phyloP scores from a whole-genome alignment of 1,284 basidiomycete species.

The Cutaneotrichosporon sp. region DNA sequence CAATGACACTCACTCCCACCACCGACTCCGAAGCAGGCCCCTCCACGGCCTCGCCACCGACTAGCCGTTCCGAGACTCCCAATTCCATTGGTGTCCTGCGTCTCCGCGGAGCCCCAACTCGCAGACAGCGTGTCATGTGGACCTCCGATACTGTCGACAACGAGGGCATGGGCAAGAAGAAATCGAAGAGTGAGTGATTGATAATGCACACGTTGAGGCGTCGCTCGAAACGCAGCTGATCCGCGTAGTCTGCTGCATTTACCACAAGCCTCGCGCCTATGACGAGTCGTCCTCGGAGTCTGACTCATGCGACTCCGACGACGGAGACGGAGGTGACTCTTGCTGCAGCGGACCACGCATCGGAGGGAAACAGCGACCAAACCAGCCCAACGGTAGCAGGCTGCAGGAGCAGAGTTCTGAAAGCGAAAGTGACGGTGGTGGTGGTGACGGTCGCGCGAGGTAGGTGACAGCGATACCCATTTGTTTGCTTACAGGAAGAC shows the following conservation, averaged over 20 bases:
- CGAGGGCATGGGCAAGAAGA: conserved; percentile 51
- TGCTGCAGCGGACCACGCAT: background rate
- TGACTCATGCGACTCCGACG: conserved; percentile 31
- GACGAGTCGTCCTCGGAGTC: conserved; percentile 51
- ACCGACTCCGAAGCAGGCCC: conserved; percentile 16
- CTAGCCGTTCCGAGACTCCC: conserved; percentile 12
- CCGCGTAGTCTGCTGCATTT: conserved; percentile 52
- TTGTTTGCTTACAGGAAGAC: background rate
- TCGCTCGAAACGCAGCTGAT: background rate
- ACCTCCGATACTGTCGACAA: conserved; percentile 50
- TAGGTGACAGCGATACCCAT: background rate
- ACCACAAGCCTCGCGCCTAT: conserved; percentile 50
- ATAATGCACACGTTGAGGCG: too few relatives aligned
- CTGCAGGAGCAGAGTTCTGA: conserved; percentile 14
- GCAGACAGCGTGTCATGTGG: conserved; percentile 46
- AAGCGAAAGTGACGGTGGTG: conserved; percentile 17
- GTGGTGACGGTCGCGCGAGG: conserved; percentile 16
- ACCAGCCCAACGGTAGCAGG: background rate
- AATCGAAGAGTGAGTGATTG: conserved; percentile 50
- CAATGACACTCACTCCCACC: conserved; percentile 23
- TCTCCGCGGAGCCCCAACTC: conserved; percentile 41
- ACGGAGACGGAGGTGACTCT: conserved; percentile 11
- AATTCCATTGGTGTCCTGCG: conserved; percentile 35
- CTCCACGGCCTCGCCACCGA: conserved; percentile 4
- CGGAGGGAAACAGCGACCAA: background rate